These are phyloP conservation scores for Alternaria brassicicola DNA, from an alignment of 2,329 filamentous ascomycete genomes.

Conservation along the genomic window DNA sequence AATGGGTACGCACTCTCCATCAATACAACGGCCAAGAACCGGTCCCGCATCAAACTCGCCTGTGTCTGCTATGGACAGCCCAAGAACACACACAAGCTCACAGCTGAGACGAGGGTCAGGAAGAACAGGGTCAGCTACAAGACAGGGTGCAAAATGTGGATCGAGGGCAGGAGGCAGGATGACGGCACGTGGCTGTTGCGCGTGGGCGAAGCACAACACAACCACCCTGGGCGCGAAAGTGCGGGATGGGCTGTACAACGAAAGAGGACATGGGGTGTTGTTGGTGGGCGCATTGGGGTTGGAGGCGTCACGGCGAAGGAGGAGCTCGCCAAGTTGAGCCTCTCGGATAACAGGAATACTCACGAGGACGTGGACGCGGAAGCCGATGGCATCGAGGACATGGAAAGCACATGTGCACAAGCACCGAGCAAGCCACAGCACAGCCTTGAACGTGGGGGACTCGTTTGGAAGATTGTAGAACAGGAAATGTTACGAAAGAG, in stretches of 20 bases:
- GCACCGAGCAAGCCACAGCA: constrained; percentile 21
- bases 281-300: constrained; percentile 36
- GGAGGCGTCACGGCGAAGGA: constrained; percentile 44
- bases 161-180: constrained; percentile 42
- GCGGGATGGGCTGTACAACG: constrained; percentile 43
- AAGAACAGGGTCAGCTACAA: constrained; percentile 45
- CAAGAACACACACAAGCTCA: constrained; percentile 47
- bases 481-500: constrained; percentile 43
- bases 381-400: constrained; percentile 9
- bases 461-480: constrained; percentile 46
- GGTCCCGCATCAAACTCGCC: constrained; percentile 44
- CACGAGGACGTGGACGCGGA: constrained; percentile 6
- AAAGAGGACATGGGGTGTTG: constrained; percentile 44
- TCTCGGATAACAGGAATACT: constrained; percentile 1
- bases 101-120: constrained; percentile 41
- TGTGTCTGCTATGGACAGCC: constrained; percentile 46
- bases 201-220: constrained; percentile 39
- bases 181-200: constrained; percentile 40
- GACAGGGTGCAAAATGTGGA: constrained; percentile 47
- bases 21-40: constrained; percentile 47
- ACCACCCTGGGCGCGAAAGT: constrained; percentile 36
- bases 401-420: neutral
- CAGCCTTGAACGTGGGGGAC: constrained; percentile 36
- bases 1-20: constrained; percentile 46
- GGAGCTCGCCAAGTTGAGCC: constrained; percentile 23